Evolutionary conservation across 1,139 yeast species (phyloP).

Genomic region (Protomyces gravidus): DNA sequence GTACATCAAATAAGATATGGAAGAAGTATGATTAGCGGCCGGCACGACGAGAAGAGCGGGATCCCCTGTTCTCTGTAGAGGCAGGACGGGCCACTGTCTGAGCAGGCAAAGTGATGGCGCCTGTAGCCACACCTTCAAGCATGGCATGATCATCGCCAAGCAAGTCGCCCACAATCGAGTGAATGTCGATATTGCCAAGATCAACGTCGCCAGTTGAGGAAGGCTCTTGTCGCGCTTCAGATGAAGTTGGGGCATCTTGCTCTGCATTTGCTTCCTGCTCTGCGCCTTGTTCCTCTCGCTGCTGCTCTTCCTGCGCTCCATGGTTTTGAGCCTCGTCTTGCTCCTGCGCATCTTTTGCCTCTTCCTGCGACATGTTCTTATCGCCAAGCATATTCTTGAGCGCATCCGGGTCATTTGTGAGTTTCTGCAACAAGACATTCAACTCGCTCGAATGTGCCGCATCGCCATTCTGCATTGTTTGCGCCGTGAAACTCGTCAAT

Average conservation of each 20-base stretch:
- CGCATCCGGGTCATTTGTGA: constrained; percentile 11
- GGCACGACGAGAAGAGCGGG: no score
- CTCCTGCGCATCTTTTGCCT: not conserved
- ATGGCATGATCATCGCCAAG: not conserved
- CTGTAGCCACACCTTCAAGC: constrained; percentile 1
- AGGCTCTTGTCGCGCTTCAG: not conserved
- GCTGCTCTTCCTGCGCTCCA: not conserved
- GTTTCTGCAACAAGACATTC: constrained; percentile 11
- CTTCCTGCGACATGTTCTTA: not conserved
- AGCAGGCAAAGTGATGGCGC: not conserved
- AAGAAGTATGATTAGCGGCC: no score
- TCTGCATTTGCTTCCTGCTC: not conserved
- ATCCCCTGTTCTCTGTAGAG: no score
- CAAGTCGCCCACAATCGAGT: not conserved
- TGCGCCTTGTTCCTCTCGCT: not conserved
- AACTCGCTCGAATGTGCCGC: constrained; percentile 16
- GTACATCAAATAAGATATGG: no score
- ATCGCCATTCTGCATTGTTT: constrained; percentile 11
- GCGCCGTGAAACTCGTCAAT: constrained; percentile 4
- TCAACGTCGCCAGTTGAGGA: not conserved
- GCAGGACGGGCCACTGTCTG: no score
- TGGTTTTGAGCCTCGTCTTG: not conserved
- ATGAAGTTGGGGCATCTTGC: not conserved
- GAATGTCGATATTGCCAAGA: not conserved
- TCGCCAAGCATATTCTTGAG: constrained; percentile 12